Evolutionary conservation across 2,329 filamentous ascomycete genomes (phyloP).

Genomic region (Pseudogymnoascus sp.): DNA sequence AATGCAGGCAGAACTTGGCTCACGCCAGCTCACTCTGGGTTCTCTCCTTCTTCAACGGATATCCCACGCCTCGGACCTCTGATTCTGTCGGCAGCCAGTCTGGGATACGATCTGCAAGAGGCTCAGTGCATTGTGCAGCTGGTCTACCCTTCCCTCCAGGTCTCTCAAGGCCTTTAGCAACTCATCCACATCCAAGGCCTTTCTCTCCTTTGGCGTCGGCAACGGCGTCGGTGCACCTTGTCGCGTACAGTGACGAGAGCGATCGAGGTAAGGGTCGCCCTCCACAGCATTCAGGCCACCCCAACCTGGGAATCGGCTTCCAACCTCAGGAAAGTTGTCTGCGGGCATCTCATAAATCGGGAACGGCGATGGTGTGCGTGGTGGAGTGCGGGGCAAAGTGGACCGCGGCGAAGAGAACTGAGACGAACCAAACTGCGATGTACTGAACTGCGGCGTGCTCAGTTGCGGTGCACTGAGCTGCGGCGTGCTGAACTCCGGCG

Average conservation of each 20-base stretch:
- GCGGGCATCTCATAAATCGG: neutral
- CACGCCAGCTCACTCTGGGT: neutral
- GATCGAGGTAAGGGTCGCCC: neutral
- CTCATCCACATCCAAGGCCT: conserved; percentile 1
- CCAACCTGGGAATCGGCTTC: neutral
- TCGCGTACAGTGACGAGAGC: neutral
- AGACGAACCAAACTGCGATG: neutral
- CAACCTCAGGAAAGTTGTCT: conserved; percentile 1
- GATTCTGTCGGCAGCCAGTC: neutral
- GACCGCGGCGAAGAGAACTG: neutral
- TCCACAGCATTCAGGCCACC: neutral
- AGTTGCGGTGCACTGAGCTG: neutral
- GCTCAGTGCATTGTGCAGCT: neutral
- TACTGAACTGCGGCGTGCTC: neutral
- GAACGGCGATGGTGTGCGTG: neutral
- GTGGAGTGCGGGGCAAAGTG: neutral
- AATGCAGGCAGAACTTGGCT: neutral
- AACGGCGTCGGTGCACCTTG: neutral
- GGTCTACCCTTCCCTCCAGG: neutral
- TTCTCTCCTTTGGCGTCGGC: neutral
- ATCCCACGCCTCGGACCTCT: neutral
- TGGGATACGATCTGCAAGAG: neutral
- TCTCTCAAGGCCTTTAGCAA: neutral
- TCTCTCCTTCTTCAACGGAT: neutral
- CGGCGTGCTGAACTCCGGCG: neutral